phyloP scores from a whole-genome alignment of 140 eudicot genomes.

The Cichorium intybus region DNA sequence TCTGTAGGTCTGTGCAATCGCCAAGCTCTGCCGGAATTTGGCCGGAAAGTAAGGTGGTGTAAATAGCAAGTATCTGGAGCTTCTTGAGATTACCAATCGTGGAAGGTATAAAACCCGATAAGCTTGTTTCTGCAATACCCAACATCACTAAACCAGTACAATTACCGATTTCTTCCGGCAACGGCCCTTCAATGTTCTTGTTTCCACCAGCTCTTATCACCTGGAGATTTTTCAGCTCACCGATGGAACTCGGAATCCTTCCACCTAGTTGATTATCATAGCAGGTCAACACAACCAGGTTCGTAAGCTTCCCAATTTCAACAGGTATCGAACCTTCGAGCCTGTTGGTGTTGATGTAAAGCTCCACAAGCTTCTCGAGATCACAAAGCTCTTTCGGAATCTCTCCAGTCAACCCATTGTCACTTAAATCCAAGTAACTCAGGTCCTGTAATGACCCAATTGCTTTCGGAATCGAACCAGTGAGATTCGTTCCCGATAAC shows the following conservation, averaged over 20 bases:
- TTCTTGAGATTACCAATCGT: conserved; percentile 66
- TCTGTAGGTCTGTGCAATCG: conserved; percentile 58
- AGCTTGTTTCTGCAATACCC: conserved; percentile 87
- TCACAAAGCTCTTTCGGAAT: conserved; percentile 56
- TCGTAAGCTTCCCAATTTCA: conserved; percentile 60
- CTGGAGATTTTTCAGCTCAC: conserved; percentile 54
- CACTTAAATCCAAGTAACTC: conserved; percentile 61
- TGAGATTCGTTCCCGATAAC: conserved; percentile 79
- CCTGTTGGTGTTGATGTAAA: conserved; percentile 52
- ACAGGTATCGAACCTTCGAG: conserved; percentile 62
- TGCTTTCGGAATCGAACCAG: conserved; percentile 64
- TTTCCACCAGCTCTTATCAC: conserved; percentile 88
- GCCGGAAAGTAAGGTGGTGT: conserved; percentile 90
- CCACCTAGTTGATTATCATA: conserved; percentile 82
- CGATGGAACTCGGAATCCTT: conserved; percentile 54
- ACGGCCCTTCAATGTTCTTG: conserved; percentile 73
- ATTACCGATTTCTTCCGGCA: conserved; percentile 76
- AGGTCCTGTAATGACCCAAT: conserved; percentile 46
- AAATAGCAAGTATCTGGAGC: conserved; percentile 69
- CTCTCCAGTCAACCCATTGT: conserved; percentile 72
- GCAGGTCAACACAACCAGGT: conserved; percentile 41
- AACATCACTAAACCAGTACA: conserved; percentile 58
- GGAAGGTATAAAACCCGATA: conserved; percentile 73
- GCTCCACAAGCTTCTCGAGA: conserved; percentile 55
- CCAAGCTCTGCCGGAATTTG: conserved; percentile 82